These are phyloP conservation scores for Jaenimonas drosophilae DNA, from an alignment of 208 protist genomes.

Conservation along the genomic window DNA sequence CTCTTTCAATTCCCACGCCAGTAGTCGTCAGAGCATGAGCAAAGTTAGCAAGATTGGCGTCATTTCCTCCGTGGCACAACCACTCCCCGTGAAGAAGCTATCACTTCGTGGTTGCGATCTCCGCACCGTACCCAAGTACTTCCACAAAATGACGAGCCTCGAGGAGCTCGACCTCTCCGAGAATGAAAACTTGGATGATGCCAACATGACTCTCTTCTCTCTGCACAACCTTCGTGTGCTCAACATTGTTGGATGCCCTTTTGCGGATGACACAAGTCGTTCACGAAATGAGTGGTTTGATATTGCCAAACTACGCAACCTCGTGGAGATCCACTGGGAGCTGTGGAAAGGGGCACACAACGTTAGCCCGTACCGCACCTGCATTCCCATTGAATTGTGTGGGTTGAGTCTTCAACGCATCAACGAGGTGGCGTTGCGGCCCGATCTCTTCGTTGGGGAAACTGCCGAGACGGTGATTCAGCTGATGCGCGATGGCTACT, in stretches of 20 bases:
- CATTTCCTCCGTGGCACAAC: conserved; percentile 44
- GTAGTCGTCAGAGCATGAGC: conserved; percentile 49
- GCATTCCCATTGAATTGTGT: conserved; percentile 79
- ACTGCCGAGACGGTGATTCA: conserved; percentile 75
- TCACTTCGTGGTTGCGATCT: conserved; percentile 59
- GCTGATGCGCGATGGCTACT: conserved; percentile 74
- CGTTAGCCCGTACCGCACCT: conserved; percentile 75
- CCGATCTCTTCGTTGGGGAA: conserved; percentile 63
- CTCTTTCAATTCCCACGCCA: neutral
- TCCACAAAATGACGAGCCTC: conserved; percentile 71
- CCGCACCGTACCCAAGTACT: conserved; percentile 77
- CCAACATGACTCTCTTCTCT: conserved; percentile 84
- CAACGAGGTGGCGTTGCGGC: conserved; percentile 62
- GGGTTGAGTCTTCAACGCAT: conserved; percentile 39
- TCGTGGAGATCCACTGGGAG: conserved; percentile 77
- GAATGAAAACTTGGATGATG: conserved; percentile 70
- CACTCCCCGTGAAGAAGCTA: conserved; percentile 58
- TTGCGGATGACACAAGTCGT: conserved; percentile 42
- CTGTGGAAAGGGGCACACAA: conserved; percentile 67
- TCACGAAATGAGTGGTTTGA: conserved; percentile 83
- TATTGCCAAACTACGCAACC: conserved; percentile 56
- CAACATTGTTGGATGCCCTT: conserved; percentile 79
- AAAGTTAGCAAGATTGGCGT: conserved; percentile 58
- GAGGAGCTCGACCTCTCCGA: conserved; percentile 81
- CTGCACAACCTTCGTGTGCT: conserved; percentile 60